Conservation (phyloP, 192 early-diverging fungal genomes). For the Jimgerdemannia lactiflua region DNA sequence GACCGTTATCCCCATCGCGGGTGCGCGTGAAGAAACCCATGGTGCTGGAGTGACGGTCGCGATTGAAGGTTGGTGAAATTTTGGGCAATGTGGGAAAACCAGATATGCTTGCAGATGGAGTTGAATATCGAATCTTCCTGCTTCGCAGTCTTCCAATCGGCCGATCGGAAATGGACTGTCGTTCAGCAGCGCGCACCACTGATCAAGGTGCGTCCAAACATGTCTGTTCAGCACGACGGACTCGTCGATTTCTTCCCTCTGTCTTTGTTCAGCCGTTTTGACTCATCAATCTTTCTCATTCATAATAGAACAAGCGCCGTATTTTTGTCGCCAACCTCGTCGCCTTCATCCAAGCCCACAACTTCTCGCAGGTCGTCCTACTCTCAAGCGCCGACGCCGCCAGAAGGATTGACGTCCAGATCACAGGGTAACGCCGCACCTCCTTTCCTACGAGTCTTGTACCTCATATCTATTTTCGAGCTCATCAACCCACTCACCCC, state of each 20-base stretch:
- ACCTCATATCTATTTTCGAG: too few species aligned
- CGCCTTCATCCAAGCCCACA: conserved; percentile 47
- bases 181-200: conserved; percentile 71
- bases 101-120: background rate
- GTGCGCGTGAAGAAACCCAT: conserved; percentile 35
- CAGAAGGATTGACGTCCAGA: conserved; percentile 56
- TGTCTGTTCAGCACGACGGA: background rate
- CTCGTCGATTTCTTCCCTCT: too few species aligned
- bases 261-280: too few species aligned
- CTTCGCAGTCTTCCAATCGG: conserved; percentile 60
- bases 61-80: conserved; percentile 33
- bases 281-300: background rate
- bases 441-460: too few species aligned
- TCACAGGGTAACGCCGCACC: conserved; percentile 31
- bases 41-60: conserved; percentile 38
- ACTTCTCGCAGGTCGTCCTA: conserved; percentile 55
- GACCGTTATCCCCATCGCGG: conserved; percentile 57
- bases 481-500: background rate
- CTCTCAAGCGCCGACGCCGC: conserved; percentile 69
- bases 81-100: background rate
- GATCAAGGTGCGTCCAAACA: conserved; percentile 22
- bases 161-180: conserved; percentile 59
- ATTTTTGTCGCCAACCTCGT: conserved; percentile 48
- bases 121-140: background rate
- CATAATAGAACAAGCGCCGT: conserved; percentile 35